Base-by-base conservation (phyloP, 2,329 filamentous ascomycete genomes). In the Cytospora leucostoma region DNA sequence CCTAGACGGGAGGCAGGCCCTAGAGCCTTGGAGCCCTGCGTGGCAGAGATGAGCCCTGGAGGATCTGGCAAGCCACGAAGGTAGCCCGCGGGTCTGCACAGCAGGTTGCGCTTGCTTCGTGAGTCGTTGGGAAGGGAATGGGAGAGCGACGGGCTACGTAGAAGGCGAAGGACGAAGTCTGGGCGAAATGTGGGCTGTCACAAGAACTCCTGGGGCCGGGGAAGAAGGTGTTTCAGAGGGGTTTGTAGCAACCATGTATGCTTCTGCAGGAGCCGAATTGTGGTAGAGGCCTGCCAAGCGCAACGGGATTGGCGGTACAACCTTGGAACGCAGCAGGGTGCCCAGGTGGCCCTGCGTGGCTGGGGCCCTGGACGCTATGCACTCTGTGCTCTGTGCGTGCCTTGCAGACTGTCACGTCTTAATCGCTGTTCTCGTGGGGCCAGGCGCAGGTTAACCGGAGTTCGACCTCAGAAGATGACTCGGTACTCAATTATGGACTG, bases 211-310 rank as follows among this genome's bases (percentile, higher is more conserved):
- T 67, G 63, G 65, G 67, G 64, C 65, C 63, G 47, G 66, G 64
- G 68, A 65, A n/a, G n/a, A 67, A 60, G 65, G 50, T 71, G 72
- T 75, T 74, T 75, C 73, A 74, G 72, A 67, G 68, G 67, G 65
- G 27, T 69, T 68, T 63, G 71, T 74, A 73, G 73, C 72, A 71
- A 70, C 69, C 35, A 37, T 37, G 35, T 37, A 21, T 47, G 44
- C 72, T 74, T 72, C 71, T 70, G 67, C 60, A 40, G 60, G 61
- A 65, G 65, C 64, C 62, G 65, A 64, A 65, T 44, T 66, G 64
- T 64, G 65, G 66, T 66, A 27, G 69, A 66, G 67, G 70, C 70
- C 69, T 64, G 66, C 52, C 62, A 64, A 55, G 59, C 64, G 64
- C 34, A 56, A 19, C 54, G 62, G 47, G 47, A 59, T 27, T 40